Evolutionary conservation across 2,329 filamentous ascomycete genomes (phyloP), one percentile per base, ranked within the genome.

Genomic region (Zasmidium citrigriseum): DNA sequence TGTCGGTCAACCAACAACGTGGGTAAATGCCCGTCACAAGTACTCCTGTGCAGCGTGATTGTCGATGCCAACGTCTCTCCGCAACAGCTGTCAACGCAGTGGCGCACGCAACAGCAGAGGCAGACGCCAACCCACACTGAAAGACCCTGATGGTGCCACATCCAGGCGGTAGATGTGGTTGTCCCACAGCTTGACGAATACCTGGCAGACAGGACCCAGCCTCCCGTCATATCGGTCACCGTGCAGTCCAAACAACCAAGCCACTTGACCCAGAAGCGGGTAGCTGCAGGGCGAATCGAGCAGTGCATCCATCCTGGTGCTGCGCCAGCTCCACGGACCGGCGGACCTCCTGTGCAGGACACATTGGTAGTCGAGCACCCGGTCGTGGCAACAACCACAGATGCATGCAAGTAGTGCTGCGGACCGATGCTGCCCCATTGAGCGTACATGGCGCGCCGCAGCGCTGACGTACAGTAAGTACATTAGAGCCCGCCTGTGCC

Each of bases 341-440:
- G n/a, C 18, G 34, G 38, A 25, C 29, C 50, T 52, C 38, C 4
- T 38, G 41, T 25, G 34, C 34, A 41, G 4, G 16, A 41, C 45
- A 23, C 50, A n/a, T 18, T 52, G 50, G 34, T 18, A 22, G 50
- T 21, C 16, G n/a, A 14, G 21, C 21, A 9, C 49, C 41, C 41
- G 20, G 50, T 52, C 50, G 29, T 52, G 23, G 50, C 50, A 52
- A 52, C 34, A 52, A 52, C 50, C 50, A 52, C 50, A 51, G 48
- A 21, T 51, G 48, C 48, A 23, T 45, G 29, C 38, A 41, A 41
- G 29, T 27, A n/a, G 22, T 24, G 34, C 52, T 29, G 29, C 52
- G 52, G 52, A 46, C 41, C 52, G 52, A 54, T 29, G 24, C 3
- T 38, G 29, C 11, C 34, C 21, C 52, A 18, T 22, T 4, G 7